Evolutionary conservation across 495 filamentous ascomycete species (phyloP), one percentile per base, ranked within the genome.

Genomic region (Mytilinidion resinicola): DNA sequence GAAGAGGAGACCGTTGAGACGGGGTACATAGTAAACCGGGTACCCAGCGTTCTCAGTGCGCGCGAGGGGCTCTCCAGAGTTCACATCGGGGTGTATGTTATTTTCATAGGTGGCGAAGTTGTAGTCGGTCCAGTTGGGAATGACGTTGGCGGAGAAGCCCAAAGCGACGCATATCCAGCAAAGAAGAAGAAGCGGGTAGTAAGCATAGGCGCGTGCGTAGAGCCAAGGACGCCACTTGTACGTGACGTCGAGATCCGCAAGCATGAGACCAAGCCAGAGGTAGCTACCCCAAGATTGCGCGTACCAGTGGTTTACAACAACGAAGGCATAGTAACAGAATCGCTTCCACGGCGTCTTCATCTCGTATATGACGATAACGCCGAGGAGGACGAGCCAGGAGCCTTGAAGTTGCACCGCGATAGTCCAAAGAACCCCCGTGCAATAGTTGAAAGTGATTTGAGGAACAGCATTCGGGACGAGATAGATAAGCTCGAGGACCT

Each of bases 331-430:
- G 52, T 69, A 75, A n/a, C 37, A 49, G 55, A 72, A 68, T 14
- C 74, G 70, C 60, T 76, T 76, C 73, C 73, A 76, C 4, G 73
- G 70, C 9, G 67, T 75, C 50, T 74, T 74, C 58, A 74, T 69
- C 58, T 76, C 71, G 49, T 65, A 63, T 20, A 75, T 63, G 8
- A 76, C 62, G n/a, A 76, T 65, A 9, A 65, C 67, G 51, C 65
- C 73, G 14, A 69, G 57, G 11, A 76, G 57, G 34, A 68, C 65
- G 6, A 69, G 38, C 73, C 73, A 75, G 9, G 70, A 66, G 41
- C 66, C 66, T 63, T 76, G 74, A 10, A 76, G 63, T 47, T 74
- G 72, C 10, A 75, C 72, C 4, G 74, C 72, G 46, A 76, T 74
- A 12, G 73, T 75, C 74, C 74, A 76, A 1, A 76, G 64, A 10